Percentiles rank a stretch among this genome's conserved stretches.
phyloP scores from a whole-genome alignment of 306 rosid genomes.

The Pterocarpus santalinus region DNA sequence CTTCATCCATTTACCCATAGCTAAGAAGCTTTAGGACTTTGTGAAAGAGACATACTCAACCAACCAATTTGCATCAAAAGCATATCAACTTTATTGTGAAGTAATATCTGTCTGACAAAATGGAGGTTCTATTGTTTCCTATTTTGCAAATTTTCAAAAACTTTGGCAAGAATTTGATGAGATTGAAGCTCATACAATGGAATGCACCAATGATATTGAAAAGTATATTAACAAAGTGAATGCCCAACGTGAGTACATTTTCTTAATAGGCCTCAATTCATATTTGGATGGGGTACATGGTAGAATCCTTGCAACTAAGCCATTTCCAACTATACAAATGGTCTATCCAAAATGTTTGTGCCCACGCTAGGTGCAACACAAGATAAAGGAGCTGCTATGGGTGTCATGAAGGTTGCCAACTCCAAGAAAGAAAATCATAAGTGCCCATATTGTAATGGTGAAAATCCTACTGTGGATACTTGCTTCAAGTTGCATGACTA shows the following conservation, averaged over 20 bases:
- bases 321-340: background rate
- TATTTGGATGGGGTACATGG: background rate
- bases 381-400: background rate
- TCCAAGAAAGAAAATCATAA: background rate
- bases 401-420: background rate
- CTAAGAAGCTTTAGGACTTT: background rate
- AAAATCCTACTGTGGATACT: background rate
- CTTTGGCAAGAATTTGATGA: background rate
- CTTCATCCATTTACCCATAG: background rate
- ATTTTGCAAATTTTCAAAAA: background rate
- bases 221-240: background rate
- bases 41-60: background rate
- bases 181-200: background rate
- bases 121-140: background rate
- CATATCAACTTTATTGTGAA: background rate
- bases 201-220: background rate
- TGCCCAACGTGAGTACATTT: background rate
- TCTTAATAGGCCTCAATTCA: background rate
- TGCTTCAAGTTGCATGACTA: background rate
- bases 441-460: background rate
- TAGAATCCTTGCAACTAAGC: background rate
- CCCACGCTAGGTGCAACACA: background rate
- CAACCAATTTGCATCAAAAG: background rate
- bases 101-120: background rate
- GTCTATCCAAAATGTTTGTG: background rate